A percentile compares a stretch with the other conserved stretches of the same genome.
phyloP scores from a whole-genome alignment of 2,329 filamentous ascomycete species.

The Aurifilum marmelostoma region DNA sequence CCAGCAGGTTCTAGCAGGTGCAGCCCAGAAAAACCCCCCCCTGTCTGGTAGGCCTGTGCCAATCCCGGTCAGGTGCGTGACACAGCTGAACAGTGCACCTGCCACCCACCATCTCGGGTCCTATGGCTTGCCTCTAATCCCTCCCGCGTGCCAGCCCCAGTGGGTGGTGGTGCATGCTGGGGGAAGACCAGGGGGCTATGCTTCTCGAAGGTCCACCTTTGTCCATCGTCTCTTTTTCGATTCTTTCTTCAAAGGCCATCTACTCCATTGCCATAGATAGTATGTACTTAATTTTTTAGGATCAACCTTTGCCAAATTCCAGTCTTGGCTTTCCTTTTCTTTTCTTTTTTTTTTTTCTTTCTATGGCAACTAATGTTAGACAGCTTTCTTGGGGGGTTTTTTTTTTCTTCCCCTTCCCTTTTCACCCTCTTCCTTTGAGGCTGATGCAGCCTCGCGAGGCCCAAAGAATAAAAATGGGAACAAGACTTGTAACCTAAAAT shows the following conservation, averaged over 20 bases:
- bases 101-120: slow-evolving; percentile 16
- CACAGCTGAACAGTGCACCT: slow-evolving; percentile 29
- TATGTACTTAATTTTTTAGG: not conserved
- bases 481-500: not conserved
- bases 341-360: not conserved
- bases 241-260: not conserved
- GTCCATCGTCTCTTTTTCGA: not conserved
- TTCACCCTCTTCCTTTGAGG: not conserved
- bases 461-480: not conserved
- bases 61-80: slow-evolving; percentile 20
- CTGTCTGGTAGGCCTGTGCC: not conserved
- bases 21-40: not conserved
- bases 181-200: not conserved
- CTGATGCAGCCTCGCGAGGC: not conserved
- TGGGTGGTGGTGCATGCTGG: not conserved
- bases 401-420: not conserved
- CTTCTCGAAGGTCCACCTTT: not conserved
- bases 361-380: too few species aligned
- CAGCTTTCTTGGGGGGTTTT: too few species aligned
- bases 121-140: not conserved
- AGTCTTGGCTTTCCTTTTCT: not conserved
- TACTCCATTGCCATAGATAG: not conserved
- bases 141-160: slow-evolving; percentile 1
- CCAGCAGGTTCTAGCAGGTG: not conserved
- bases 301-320: not conserved